Evolutionary conservation across 768 basidiomycete species (phyloP).

Genomic region (Lactarius trivialis): DNA sequence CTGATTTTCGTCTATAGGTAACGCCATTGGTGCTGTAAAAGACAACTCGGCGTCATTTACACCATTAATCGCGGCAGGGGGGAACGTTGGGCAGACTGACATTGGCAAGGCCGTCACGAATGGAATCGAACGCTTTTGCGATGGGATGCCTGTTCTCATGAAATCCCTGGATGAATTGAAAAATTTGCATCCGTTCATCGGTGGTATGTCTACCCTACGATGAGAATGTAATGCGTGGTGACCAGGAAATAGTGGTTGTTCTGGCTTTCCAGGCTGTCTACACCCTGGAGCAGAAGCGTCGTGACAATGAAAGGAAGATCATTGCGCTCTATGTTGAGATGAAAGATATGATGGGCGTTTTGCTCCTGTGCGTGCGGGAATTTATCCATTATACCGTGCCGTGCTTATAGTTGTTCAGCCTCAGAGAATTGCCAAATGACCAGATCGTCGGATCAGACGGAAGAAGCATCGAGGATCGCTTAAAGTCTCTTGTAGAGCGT

Average conservation of each 20-base stretch:
- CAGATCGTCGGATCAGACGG: constrained; percentile 30
- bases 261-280: constrained; percentile 45
- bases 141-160: constrained; percentile 27
- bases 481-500: constrained; percentile 28
- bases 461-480: constrained; percentile 30
- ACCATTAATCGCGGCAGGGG: constrained; percentile 2
- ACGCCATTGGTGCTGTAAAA: background rate
- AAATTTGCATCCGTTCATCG: constrained; percentile 27
- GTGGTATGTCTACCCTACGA: constrained; percentile 20
- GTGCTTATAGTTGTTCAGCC: constrained; percentile 21
- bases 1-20: background rate
- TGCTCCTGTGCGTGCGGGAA: constrained; percentile 6
- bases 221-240: background rate
- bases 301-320: constrained; percentile 48
- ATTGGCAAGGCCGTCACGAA: constrained; percentile 17
- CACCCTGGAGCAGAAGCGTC: constrained; percentile 40
- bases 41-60: background rate
- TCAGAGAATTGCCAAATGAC: constrained; percentile 30
- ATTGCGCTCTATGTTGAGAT: constrained; percentile 42
- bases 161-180: constrained; percentile 28
- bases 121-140: constrained; percentile 25
- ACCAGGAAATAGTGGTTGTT: constrained; percentile 35
- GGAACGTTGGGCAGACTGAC: background rate
- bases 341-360: constrained; percentile 39
- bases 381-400: background rate